Evolutionary conservation across 495 filamentous ascomycete genomes (phyloP), one percentile per base, ranked within the genome.

Genomic region (Aspergillus egyptiacus): DNA sequence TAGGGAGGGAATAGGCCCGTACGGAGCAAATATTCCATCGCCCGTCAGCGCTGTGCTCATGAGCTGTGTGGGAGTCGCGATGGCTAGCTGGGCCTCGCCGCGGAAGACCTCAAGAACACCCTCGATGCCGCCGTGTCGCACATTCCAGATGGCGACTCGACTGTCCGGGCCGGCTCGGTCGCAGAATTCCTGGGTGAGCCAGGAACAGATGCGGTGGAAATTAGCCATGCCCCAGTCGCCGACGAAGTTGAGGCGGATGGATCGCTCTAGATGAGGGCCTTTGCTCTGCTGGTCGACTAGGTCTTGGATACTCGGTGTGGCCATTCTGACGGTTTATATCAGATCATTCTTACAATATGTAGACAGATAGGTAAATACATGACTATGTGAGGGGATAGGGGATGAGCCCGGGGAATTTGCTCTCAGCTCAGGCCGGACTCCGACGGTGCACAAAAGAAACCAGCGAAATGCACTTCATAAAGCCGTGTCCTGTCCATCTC

Each of bases 171-270:
- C 39, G 13, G 48, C 38, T 28, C 48, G 48, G 23, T 51, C 48
- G 11, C 48, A 51, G 48, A 51, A 51, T 24, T 51, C 48, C 15
- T 51, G 48, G 8, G 48, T 51, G 38, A 51, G 48, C 48, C 48
- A 51, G 15, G 48, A 33, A 3, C 19, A 33, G 38, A 51, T 51
- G 15, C 48, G 48, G 39, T 51, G 48, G 39, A 51, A 51, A 30
- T 51, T 51, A 9, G 48, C 48, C 14, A 30, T 17, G 14, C 48
- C 48, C 48, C 48, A 51, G 28, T 51, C 48, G 27, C 48, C 47
- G 47, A 50, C 47, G 28, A 23, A 50, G 23, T 27, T 20, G n/a
- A 50, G 47, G 20, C 24, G 15, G 24, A 50, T 17, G 8, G 47
- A 50, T 13, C 34, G 47, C 13, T 30, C n/a, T n/a, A n/a, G n/a